Evolutionary conservation across 495 filamentous ascomycete genomes (phyloP), one percentile per base, ranked within the genome.

Genomic region (Endocarpon pusillum): DNA sequence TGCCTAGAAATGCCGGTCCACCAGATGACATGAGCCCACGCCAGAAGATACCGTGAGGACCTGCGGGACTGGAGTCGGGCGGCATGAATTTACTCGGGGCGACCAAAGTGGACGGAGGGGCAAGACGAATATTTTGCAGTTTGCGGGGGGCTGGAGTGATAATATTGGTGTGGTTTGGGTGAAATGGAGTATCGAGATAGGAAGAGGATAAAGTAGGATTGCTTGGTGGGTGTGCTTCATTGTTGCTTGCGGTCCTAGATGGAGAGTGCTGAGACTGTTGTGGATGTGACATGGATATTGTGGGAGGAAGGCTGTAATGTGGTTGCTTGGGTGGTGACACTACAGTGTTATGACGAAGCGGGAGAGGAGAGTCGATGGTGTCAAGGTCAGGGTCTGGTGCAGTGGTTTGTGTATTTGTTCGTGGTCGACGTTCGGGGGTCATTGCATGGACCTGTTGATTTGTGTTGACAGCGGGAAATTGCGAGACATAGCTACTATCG

Each of bases 1-100:
- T 84, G 8, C 76, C 72, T 73, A 31, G 47, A 78, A 89, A 47
- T 82, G 91, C 87, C 87, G 96, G 58, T n/a, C n/a, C n/a, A n/a
- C n/a, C n/a, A n/a, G n/a, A n/a, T n/a, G n/a, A n/a, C n/a, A n/a
- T n/a, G n/a, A n/a, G n/a, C n/a, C n/a, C n/a, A n/a, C n/a, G n/a
- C n/a, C n/a, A n/a, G 94, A 96, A 14, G 87, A 84, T n/a, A 91
- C 89, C 28, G n/a, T n/a, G n/a, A 15, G 28, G 28, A 4, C 28
- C 28, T 4, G 28, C 28, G 0, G 89, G 89, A 15, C 81, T 91
- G 49, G 79, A 87, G 48, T 87, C 85, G 12, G 85, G 81, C 14
- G 28, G 28, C 73, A 94, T 85, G 56, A 86, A 89, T 49, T 87
- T 83, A 44, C 83, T 92, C 2, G 91, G 91, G 26, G 86, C 67